These are phyloP conservation scores for Metschnikowia picachoensis DNA, from an alignment of 805 yeast species.

Conservation along the genomic window DNA sequence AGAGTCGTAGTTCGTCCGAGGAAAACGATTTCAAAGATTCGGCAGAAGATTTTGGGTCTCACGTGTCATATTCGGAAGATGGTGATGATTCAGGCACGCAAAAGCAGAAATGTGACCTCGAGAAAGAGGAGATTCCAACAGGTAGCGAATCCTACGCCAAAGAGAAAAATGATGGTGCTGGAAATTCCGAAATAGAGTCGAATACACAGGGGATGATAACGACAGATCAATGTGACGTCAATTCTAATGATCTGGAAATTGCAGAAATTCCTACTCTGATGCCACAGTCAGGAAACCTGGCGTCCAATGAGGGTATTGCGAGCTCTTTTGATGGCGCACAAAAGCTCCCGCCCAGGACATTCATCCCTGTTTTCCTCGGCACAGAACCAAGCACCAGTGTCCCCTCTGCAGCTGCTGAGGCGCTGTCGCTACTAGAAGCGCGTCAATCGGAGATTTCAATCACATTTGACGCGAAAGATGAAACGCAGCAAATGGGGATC, in stretches of 20 bases:
- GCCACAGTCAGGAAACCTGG: too few species aligned
- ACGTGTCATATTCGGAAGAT: neutral
- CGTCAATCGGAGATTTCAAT: slow-evolving; percentile 55
- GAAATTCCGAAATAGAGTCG: too few species aligned
- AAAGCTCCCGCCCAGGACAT: slow-evolving; percentile 10
- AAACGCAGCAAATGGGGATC: slow-evolving; percentile 45
- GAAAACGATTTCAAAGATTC: slow-evolving; percentile 7
- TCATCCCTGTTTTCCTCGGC: neutral
- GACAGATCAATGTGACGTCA: too few species aligned
- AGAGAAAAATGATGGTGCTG: too few species aligned
- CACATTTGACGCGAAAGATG: slow-evolving; percentile 47
- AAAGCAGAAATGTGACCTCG: too few species aligned
- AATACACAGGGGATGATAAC: too few species aligned
- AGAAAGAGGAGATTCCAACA: too few species aligned
- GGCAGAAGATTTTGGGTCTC: neutral
- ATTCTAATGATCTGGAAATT: too few species aligned
- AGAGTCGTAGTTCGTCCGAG: neutral
- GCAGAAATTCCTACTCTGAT: too few species aligned
- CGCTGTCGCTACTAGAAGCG: slow-evolving; percentile 45
- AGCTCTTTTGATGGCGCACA: too few species aligned
- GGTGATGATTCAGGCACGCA: neutral
- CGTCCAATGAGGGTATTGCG: too few species aligned
- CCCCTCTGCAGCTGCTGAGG: slow-evolving; percentile 1
- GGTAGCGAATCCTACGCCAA: too few species aligned
- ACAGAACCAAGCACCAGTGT: slow-evolving; percentile 2